Evolutionary conservation across 225 moss, liverwort and hornwort genomes (phyloP), one percentile per base, ranked within the genome.

Genomic region (Sphagnum contortum): DNA sequence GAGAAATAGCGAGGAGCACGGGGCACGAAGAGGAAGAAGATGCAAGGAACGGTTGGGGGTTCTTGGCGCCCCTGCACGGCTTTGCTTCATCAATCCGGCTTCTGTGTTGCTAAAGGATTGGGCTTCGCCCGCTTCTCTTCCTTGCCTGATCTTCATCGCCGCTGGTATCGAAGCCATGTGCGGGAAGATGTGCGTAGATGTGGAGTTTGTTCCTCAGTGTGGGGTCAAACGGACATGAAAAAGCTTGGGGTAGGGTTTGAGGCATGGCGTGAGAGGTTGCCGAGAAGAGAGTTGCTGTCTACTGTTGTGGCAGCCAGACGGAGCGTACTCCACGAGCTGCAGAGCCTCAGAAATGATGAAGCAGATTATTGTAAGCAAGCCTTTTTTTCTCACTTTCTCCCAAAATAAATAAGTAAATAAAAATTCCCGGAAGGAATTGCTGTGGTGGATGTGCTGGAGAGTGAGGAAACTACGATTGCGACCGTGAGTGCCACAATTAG

Each of bases 251-350:
- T 47, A 69, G 55, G 54, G 64, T 44, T 46, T 65, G 67, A 69
- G 74, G 76, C 11, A 69, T 76, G 72, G 55, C 0, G 52, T 9
- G 52, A 52, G 52, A 52, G 52, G 9, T 6, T 6, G 9, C 7
- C 48, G 49, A 55, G 69, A 57, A 79, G 76, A 62, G 64, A 71
- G 49, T 59, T 74, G 55, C 29, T 29, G 29, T 29, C 29, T 0
- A 73, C 50, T 60, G 69, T 57, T 9, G 76, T 83, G 60, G 71
- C 83, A 62, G 82, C 79, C 3, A 79, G 62, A 71, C 66, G 70
- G 66, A 74, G 80, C 49, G 75, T 93, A 66, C 68, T 93, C 3
- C 49, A 88, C 13, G 88, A 93, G 79, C 84, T 93, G 14, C 86
- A 90, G 74, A 90, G 65, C 65, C 51, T 90, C 10, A 80, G 44